These are phyloP conservation scores for Mycena chlorophos DNA, from an alignment of 768 basidiomycete species.

Conservation along the genomic window DNA sequence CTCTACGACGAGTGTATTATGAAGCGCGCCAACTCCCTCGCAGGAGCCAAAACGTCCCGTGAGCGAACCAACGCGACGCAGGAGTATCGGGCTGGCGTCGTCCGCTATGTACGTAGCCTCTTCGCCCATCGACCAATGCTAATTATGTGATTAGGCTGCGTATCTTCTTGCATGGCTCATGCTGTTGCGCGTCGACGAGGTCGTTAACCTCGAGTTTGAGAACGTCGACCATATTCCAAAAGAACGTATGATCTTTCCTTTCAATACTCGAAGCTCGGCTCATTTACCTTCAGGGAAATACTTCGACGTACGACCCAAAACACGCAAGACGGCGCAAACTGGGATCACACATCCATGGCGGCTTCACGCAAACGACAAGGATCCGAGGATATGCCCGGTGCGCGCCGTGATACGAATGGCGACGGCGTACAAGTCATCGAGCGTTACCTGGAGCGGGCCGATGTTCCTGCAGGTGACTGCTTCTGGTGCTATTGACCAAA, in stretches of 20 bases:
- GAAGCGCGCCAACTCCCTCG: not conserved
- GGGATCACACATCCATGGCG: constrained; percentile 19
- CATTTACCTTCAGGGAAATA: not conserved
- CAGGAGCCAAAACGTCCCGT: not conserved
- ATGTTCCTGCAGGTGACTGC: constrained; percentile 15
- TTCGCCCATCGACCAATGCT: not conserved
- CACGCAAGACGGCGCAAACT: constrained; percentile 21
- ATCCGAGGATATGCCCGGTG: constrained; percentile 21
- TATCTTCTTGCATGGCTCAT: constrained; percentile 19
- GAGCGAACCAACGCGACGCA: not conserved
- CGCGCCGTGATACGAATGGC: constrained; percentile 19
- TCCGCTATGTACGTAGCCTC: constrained; percentile 1
- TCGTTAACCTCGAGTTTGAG: constrained; percentile 14
- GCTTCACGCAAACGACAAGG: constrained; percentile 21
- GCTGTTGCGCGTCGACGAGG: constrained; percentile 21
- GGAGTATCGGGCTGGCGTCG: not conserved
- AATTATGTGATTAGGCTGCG: not conserved
- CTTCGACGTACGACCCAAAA: constrained; percentile 1
- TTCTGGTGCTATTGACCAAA: not conserved
- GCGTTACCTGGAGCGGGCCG: constrained; percentile 3
- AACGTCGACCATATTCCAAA: constrained; percentile 14
- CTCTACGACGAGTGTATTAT: constrained; percentile 18
- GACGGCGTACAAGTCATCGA: constrained; percentile 9
- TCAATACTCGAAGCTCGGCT: not conserved
- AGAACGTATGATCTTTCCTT: constrained; percentile 1